Evolutionary conservation across 179 eudicot genomes (phyloP).

Genomic region (Vitellaria paradoxa): DNA sequence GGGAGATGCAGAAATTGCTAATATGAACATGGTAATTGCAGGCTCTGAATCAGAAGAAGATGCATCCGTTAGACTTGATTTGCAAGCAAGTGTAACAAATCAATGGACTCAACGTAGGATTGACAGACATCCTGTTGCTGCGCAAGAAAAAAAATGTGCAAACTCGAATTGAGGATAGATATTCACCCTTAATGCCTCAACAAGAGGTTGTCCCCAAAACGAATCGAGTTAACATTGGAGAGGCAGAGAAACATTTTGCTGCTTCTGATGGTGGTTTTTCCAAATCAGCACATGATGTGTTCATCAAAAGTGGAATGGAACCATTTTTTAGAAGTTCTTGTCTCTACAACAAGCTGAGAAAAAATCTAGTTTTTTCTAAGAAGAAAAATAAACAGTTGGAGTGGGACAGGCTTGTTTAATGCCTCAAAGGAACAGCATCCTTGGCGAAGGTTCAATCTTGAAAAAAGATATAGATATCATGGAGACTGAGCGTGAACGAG

Average conservation of each 20-base stretch:
- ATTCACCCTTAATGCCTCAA: constrained; percentile 13
- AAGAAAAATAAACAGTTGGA: constrained; percentile 14
- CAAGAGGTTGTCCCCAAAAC: constrained; percentile 13
- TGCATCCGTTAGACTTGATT: constrained; percentile 10
- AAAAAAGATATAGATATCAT: neutral
- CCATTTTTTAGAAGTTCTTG: constrained; percentile 10
- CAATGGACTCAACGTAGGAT: constrained; percentile 12
- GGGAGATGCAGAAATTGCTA: constrained; percentile 17
- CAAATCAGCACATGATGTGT: neutral
- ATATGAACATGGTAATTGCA: constrained; percentile 14
- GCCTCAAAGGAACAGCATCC: neutral
- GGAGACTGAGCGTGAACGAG: neutral
- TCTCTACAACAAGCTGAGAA: constrained; percentile 7
- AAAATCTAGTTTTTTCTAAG: constrained; percentile 5
- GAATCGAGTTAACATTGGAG: constrained; percentile 12
- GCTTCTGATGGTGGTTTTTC: neutral
- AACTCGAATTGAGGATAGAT: constrained; percentile 7
- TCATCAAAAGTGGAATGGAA: constrained; percentile 2
- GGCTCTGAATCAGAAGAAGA: constrained; percentile 24
- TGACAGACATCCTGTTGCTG: neutral
- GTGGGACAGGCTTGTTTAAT: neutral
- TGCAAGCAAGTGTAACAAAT: neutral
- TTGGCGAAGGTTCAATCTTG: constrained; percentile 9
- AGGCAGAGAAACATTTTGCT: neutral
- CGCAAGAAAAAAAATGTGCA: constrained; percentile 22